Base-by-base conservation (phyloP, 345 rosid species). In the Syzygium grande region DNA sequence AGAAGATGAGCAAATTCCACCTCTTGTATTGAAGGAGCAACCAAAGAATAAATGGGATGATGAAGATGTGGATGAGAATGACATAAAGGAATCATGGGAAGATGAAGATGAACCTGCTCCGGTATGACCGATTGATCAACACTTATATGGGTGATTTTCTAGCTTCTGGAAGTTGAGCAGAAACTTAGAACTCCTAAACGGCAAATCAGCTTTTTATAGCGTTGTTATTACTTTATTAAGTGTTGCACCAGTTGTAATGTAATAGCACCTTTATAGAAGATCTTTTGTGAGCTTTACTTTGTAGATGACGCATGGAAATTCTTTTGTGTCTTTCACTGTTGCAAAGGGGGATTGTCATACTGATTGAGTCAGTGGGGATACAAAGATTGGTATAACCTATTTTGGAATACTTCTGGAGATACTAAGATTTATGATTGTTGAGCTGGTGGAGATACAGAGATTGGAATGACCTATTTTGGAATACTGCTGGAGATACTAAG, bases 61-160 rank as follows among this genome's bases (percentile, higher is more conserved):
- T 87, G 99, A 98, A 87, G 99, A 98, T 89, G 93, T 92, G 68
- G 99, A 98, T 89, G 99, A 96, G 21, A 84, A 91, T 90, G 98
- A 94, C 89, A 92, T 98, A 86, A 98, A 97, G 91, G 99, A 98
- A 54, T 98, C 99, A 17, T 98, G 99, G 99, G 99, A 98, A 89
- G 99, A 97, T 90, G 99, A 98, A 68, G 98, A 97, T 88, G 97
- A 96, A 90, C 94, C 94, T 86, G 92, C 94, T 90, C 92, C 88
- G 90, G 99, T 97, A 95, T 88, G 93, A 73, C 51, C 29, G 51
- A 29, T 73, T 51, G 38, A n/a, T 54, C 49, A 65, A 16, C 27
- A 84, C 43, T 53, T 3, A 41, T 85, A 16, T 65, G 51, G 80
- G 52, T 59, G 23, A 49, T 52, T 63, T 56, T 86, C 59, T 12